Evolutionary conservation across 306 rosid species (phyloP).

Genomic region (Ammopiptanthus mongolicus): DNA sequence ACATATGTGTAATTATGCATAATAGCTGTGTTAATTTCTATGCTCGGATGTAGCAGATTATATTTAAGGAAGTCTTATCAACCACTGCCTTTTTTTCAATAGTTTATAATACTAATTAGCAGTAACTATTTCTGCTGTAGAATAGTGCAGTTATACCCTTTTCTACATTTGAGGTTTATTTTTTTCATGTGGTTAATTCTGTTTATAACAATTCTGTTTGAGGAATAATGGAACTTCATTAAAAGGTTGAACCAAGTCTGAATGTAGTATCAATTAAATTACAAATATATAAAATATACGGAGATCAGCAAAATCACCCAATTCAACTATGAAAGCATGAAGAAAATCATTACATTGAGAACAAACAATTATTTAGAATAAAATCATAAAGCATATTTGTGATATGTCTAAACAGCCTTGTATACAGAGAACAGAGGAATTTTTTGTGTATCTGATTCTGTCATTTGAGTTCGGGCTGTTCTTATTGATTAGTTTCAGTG

Average conservation of each 20-base stretch:
- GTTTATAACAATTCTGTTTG: too few species aligned
- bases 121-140: neutral
- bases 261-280: neutral
- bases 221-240: neutral
- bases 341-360: neutral
- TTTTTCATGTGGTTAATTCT: neutral
- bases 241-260: neutral
- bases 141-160: neutral
- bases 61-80: neutral
- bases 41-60: neutral
- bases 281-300: neutral
- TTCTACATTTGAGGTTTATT: neutral
- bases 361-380: neutral
- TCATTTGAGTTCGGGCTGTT: neutral
- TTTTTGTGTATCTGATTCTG: neutral
- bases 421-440: neutral
- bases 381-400: neutral
- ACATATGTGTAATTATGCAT: neutral
- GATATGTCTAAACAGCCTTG: neutral
- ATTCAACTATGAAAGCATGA: neutral
- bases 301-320: neutral
- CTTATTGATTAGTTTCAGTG: neutral
- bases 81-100: neutral
- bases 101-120: neutral
- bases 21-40: neutral